A percentile compares a stretch with the other conserved stretches of the same genome.
Conservation (phyloP, 805 yeast genomes). For the Saturnispora besseyi region DNA sequence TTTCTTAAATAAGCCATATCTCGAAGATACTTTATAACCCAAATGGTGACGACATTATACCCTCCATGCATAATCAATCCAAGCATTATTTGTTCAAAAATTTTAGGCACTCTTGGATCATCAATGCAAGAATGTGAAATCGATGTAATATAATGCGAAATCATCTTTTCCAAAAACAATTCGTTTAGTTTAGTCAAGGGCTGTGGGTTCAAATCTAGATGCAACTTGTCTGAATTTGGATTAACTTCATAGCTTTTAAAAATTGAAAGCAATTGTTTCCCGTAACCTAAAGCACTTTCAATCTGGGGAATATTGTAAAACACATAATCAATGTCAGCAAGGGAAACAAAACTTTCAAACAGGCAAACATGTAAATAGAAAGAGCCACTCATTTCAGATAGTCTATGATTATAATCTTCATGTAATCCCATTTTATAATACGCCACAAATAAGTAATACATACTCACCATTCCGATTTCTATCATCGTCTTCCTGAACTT, state of each 20-base stretch:
- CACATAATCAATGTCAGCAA: constrained; percentile 1
- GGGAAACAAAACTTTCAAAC: constrained; percentile 2
- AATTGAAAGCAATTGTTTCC: constrained; percentile 5
- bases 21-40: constrained; percentile 10
- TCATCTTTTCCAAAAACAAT: constrained; percentile 4
- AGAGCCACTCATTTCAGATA: not conserved
- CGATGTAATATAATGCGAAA: constrained; percentile 7
- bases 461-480: not conserved
- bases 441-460: constrained; percentile 1
- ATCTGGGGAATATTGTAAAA: not conserved
- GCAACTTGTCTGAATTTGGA: not conserved
- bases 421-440: not conserved
- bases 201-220: too few species aligned
- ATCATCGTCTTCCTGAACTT: not conserved
- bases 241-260: not conserved
- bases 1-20: constrained; percentile 9
- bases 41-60: constrained; percentile 9
- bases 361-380: not conserved
- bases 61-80: constrained; percentile 16
- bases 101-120: constrained; percentile 10
- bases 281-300: not conserved
- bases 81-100: constrained; percentile 9
- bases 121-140: constrained; percentile 7
- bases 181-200: constrained; percentile 2
- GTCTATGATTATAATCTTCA: not conserved